A percentile compares a stretch with the other conserved stretches of the same genome.
Conservation (phyloP, 2,329 filamentous ascomycete species). For the Reticulascus tulasneorum region DNA sequence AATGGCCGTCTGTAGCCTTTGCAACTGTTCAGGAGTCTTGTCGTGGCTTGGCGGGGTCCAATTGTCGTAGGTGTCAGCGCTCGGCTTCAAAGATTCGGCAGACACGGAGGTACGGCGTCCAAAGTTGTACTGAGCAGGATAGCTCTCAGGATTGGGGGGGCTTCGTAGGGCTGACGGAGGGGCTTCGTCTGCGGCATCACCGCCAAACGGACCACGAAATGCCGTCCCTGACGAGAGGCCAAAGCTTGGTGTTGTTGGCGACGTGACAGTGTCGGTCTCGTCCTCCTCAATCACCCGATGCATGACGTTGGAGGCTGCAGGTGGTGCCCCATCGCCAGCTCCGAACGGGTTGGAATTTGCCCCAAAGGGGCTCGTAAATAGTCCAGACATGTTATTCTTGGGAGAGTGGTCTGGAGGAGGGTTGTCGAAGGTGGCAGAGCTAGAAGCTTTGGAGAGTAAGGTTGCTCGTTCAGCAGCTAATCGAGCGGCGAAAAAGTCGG, state of each 20-base stretch:
- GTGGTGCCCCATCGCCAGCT: constrained; percentile 36
- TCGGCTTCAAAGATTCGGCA: constrained; percentile 91
- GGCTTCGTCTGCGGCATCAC: constrained; percentile 41
- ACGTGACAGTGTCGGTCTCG: constrained; percentile 70
- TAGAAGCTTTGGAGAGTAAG: too few species aligned
- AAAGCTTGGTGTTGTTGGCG: constrained; percentile 65
- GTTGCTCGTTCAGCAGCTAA: too few species aligned
- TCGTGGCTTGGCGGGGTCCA: constrained; percentile 84
- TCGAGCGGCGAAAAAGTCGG: constrained; percentile 63
- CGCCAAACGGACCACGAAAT: constrained; percentile 51
- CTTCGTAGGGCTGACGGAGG: constrained; percentile 42
- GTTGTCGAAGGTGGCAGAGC: too few species aligned
- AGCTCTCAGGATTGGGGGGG: constrained; percentile 59
- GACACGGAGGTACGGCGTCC: constrained; percentile 92
- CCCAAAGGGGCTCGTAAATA: constrained; percentile 71
- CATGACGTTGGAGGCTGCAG: constrained; percentile 31
- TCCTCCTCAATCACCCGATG: constrained; percentile 74
- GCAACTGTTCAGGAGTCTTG: constrained; percentile 78
- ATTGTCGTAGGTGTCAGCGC: constrained; percentile 75
- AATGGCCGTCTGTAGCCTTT: constrained; percentile 76
- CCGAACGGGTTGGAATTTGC: constrained; percentile 72
- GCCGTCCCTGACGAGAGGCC: constrained; percentile 36
- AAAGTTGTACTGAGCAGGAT: constrained; percentile 92
- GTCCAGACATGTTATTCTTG: constrained; percentile 62
- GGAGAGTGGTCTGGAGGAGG: not conserved